Evolutionary conservation across 257 asterid genomes (phyloP), one percentile per base, ranked within the genome.

Genomic region (Scutellaria baicalensis): DNA sequence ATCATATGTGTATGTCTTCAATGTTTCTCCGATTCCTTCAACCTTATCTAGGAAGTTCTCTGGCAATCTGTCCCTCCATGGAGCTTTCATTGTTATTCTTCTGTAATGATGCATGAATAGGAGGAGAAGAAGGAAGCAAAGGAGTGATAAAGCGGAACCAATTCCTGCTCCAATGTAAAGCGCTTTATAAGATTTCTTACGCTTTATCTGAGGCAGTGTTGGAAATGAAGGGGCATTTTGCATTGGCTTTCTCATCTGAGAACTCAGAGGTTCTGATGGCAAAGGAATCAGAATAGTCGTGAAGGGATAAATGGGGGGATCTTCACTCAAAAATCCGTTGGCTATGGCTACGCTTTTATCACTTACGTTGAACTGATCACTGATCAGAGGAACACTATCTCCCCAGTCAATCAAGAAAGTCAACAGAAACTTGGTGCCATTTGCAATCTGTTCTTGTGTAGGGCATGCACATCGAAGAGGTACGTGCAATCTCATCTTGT

Each of bases 401-500:
- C 59, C 48, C 84, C 66, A 49, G 13, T 80, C 73, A 48, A 87
- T 74, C 75, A 84, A 58, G 76, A 80, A 82, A 0, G 95, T 82
- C 42, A 87, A 43, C 73, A 89, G 60, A 75, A 80, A 85, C 66
- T 79, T 79, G 0, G 76, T 63, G 12, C 89, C 91, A 0, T 78
- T 68, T 12, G 17, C 54, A 8, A 72, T 56, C 75, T 87, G 95
- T 58, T 84, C 60, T 39, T 50, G 51, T 17, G 84, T 65, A 49
- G 95, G 96, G 59, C 96, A 89, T 51, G 95, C 92, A 58, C 96
- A 89, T 55, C 91, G 70, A 16, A 89, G 89, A 1, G 95, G 95
- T 14, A 87, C 86, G 35, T 16, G 60, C 71, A 89, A 66, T 10
- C 69, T 71, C 74, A 64, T 14, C 10, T 82, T 89, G 0, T 71